These are phyloP conservation scores for Syzygium malaccense DNA, from an alignment of 441 rosid species.

Conservation along the genomic window DNA sequence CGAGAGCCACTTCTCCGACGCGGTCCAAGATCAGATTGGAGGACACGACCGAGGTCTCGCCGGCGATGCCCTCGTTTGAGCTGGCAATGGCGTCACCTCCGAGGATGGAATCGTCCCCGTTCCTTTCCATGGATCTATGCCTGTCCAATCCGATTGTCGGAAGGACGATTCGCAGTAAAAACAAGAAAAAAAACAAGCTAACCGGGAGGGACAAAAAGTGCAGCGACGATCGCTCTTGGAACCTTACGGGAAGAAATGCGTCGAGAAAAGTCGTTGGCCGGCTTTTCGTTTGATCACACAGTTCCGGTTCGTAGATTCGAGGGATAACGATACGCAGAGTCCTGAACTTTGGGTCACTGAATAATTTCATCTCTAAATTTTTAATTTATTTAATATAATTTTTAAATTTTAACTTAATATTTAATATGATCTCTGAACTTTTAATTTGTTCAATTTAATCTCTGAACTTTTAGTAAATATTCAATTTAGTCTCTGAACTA, in stretches of 20 bases:
- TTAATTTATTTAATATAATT: too few relatives aligned
- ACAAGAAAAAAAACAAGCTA: background rate
- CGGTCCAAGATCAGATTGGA: constrained; percentile 49
- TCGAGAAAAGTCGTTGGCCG: background rate
- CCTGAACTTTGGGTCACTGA: too few relatives aligned
- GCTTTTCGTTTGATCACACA: background rate
- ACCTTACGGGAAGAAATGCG: background rate
- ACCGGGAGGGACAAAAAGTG: background rate
- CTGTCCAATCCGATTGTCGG: background rate
- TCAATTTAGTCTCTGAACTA: too few relatives aligned
- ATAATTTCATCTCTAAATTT: too few relatives aligned
- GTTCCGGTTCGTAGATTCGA: background rate
- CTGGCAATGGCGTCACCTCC: constrained; percentile 5
- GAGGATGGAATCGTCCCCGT: constrained; percentile 5
- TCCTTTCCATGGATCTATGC: constrained; percentile 22
- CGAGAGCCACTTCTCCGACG: constrained; percentile 55
- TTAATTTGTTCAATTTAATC: too few relatives aligned
- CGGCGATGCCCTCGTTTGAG: constrained; percentile 3
- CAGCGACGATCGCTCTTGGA: background rate
- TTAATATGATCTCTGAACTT: too few relatives aligned
- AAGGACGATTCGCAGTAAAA: background rate
- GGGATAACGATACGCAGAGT: too few relatives aligned
- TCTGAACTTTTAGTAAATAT: too few relatives aligned
- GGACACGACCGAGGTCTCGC: constrained; percentile 17
- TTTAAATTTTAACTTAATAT: too few relatives aligned